These are phyloP conservation scores for Chalciporus sphaerocephalus DNA, from an alignment of 768 basidiomycete species.

Conservation along the genomic window DNA sequence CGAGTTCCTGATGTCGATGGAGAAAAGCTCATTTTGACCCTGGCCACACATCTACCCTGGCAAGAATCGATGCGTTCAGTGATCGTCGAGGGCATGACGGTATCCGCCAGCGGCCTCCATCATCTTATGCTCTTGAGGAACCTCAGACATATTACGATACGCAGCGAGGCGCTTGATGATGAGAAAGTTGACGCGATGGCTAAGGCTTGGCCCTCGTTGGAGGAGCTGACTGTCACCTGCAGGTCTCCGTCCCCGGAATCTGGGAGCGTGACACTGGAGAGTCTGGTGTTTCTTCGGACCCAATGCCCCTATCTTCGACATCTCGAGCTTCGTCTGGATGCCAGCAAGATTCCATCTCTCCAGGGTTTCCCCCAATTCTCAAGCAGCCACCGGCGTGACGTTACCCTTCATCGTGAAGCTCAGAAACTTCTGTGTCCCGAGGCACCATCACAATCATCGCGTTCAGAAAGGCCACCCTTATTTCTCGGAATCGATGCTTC, in stretches of 20 bases:
- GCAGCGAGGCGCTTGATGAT: slow-evolving; percentile 13
- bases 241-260: slow-evolving; percentile 8
- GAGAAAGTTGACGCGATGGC: slow-evolving; percentile 13
- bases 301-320: slow-evolving; percentile 17
- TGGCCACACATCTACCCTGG: background rate
- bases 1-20: slow-evolving; percentile 1
- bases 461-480: background rate
- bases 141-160: slow-evolving; percentile 13
- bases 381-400: no score
- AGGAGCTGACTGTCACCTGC: slow-evolving; percentile 14
- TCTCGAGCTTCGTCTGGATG: slow-evolving; percentile 17
- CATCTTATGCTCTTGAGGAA: slow-evolving; percentile 4
- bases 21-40: background rate
- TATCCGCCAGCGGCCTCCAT: background rate
- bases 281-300: slow-evolving; percentile 8
- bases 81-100: background rate
- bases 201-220: slow-evolving; percentile 17
- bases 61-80: background rate
- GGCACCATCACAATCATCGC: background rate
- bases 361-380: background rate
- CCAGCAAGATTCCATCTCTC: slow-evolving; percentile 13
- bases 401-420: no score
- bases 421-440: no score
- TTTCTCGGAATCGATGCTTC: slow-evolving; percentile 12
- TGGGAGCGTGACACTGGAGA: slow-evolving; percentile 8